These are phyloP conservation scores for Diaporthe sp. DNA, from an alignment of 2,329 filamentous ascomycete species.

Conservation along the genomic window DNA sequence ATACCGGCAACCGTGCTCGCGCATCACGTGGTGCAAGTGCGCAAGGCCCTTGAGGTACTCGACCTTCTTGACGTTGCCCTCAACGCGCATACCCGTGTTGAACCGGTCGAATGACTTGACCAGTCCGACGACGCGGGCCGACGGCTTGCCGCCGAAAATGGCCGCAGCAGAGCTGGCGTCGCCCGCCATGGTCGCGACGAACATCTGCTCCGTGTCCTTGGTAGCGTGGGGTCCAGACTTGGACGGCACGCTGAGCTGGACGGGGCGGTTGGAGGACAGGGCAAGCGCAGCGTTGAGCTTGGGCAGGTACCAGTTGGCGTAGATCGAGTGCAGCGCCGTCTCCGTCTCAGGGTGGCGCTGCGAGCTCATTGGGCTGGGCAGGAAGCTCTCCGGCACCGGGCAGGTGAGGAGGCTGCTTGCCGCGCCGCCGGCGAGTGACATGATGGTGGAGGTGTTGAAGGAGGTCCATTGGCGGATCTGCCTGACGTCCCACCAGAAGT, in stretches of 20 bases:
- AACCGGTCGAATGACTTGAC: constrained; percentile 93
- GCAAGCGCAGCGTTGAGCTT: constrained; percentile 89
- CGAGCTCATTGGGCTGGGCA: constrained; percentile 70
- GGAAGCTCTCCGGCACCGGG: constrained; percentile 71
- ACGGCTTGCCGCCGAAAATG: constrained; percentile 62
- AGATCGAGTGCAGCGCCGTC: constrained; percentile 79
- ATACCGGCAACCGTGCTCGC: constrained; percentile 92
- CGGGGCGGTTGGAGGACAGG: constrained; percentile 78
- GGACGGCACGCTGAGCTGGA: constrained; percentile 62
- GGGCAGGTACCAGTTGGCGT: constrained; percentile 83
- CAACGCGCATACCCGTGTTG: constrained; percentile 93
- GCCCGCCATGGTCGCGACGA: constrained; percentile 73
- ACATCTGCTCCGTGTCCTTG: constrained; percentile 60
- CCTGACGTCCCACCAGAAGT: constrained; percentile 97
- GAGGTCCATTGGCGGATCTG: constrained; percentile 86
- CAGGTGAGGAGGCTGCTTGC: constrained; percentile 75
- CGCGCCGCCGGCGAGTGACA: constrained; percentile 79
- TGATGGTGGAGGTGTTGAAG: constrained; percentile 81
- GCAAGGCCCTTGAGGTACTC: constrained; percentile 90
- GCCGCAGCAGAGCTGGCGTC: constrained; percentile 69
- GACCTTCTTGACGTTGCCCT: constrained; percentile 86
- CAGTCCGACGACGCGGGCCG: constrained; percentile 70
- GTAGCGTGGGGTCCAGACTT: constrained; percentile 52
- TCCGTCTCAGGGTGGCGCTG: constrained; percentile 84
- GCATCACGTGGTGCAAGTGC: constrained; percentile 91